Evolutionary conservation across 352 stramenopile species (phyloP).

Genomic region (Globisporangium solare): DNA sequence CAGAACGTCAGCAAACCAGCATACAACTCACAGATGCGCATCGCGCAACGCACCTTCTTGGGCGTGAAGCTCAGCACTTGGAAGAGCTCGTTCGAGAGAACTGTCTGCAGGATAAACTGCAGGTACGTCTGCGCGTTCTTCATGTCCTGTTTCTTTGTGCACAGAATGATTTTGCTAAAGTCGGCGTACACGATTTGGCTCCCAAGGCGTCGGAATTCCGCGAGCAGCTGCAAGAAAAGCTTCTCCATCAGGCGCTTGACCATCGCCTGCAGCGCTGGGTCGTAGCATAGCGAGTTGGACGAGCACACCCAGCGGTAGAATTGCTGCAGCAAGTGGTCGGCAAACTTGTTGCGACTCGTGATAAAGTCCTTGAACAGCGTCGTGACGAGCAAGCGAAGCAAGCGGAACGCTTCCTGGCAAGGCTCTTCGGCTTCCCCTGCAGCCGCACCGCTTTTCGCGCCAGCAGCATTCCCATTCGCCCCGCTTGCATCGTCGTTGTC

Average conservation of each 20-base stretch:
- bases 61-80: constrained; percentile 73
- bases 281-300: constrained; percentile 89
- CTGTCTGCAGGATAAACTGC: constrained; percentile 93
- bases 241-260: constrained; percentile 96
- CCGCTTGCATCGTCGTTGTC: constrained; percentile 21
- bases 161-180: constrained; percentile 69
- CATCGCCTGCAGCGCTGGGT: constrained; percentile 92
- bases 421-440: constrained; percentile 82
- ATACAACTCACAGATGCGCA: not conserved
- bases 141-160: constrained; percentile 67
- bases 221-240: constrained; percentile 90
- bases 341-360: constrained; percentile 86
- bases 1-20: not conserved
- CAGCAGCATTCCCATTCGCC: not conserved
- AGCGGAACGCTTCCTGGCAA: constrained; percentile 88
- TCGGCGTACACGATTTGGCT: constrained; percentile 92
- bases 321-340: constrained; percentile 95
- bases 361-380: constrained; percentile 93
- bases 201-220: constrained; percentile 92
- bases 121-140: constrained; percentile 91
- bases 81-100: constrained; percentile 82
- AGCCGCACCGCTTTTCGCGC: constrained; percentile 3
- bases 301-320: constrained; percentile 95
- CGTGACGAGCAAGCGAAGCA: constrained; percentile 91
- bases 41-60: constrained; percentile 23